Evolutionary conservation across 495 filamentous ascomycete species (phyloP).

Genomic region (Astrothelium macrocarpum): DNA sequence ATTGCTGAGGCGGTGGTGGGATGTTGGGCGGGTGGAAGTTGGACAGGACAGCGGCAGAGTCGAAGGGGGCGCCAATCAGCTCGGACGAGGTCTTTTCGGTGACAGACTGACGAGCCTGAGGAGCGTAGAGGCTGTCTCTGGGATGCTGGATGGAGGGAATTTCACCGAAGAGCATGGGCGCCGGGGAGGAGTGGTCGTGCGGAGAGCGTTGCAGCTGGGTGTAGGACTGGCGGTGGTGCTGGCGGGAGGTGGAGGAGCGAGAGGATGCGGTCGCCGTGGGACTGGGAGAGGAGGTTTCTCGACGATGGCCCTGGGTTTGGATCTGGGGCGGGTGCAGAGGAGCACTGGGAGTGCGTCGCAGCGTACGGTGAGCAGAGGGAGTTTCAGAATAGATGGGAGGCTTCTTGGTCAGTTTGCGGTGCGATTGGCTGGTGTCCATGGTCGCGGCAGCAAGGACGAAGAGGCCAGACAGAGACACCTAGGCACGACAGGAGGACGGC

Average conservation of each 20-base stretch:
- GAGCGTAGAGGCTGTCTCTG: slow-evolving; percentile 6
- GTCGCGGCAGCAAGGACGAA: background rate
- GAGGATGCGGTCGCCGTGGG: background rate
- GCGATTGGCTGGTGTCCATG: slow-evolving; percentile 6
- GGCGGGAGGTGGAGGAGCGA: background rate
- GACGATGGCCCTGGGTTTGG: background rate
- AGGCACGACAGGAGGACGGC: background rate
- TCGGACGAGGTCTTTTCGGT: slow-evolving; percentile 17
- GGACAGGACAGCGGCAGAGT: slow-evolving; percentile 18
- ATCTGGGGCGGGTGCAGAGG: background rate
- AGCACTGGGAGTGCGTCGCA: slow-evolving; percentile 1
- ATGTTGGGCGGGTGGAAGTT: slow-evolving; percentile 18
- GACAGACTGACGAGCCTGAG: slow-evolving; percentile 14
- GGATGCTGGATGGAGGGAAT: background rate
- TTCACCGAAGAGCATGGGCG: slow-evolving; percentile 3
- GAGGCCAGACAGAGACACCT: slow-evolving; percentile 2
- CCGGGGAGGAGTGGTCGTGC: background rate
- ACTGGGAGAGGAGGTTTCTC: background rate
- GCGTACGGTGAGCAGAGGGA: background rate
- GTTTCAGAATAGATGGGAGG: slow-evolving; percentile 3
- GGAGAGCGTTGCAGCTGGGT: background rate
- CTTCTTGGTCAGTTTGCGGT: slow-evolving; percentile 5
- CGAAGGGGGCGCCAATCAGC: slow-evolving; percentile 20
- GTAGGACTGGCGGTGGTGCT: slow-evolving; percentile 1
- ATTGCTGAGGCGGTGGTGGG: slow-evolving; percentile 16